Percentiles rank a stretch among this genome's conserved stretches.
Evolutionary conservation across 2,329 filamentous ascomycete species (phyloP).

Genomic region (Fusarium fracticaudum): DNA sequence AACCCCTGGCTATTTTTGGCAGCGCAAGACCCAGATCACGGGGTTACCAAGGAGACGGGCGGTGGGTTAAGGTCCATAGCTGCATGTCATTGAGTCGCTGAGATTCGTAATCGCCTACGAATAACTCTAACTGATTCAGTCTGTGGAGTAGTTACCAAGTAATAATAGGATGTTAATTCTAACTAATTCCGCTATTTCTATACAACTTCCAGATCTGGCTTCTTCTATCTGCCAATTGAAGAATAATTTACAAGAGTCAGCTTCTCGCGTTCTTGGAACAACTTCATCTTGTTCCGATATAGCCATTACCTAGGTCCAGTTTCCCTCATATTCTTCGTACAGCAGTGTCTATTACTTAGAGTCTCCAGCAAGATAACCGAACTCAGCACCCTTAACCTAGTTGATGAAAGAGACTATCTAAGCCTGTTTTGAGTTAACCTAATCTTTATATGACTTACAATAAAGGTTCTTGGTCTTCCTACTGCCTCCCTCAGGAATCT

Average conservation of each 20-base stretch:
- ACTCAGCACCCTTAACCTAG: not conserved
- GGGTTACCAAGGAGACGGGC: slow-evolving; percentile 7
- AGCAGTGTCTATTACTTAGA: not conserved
- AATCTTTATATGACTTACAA: too few relatives aligned
- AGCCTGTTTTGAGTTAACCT: not conserved
- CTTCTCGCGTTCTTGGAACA: not conserved
- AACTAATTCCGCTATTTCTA: not conserved
- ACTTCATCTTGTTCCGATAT: not conserved
- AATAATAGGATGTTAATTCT: not conserved
- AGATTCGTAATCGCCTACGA: slow-evolving; percentile 4
- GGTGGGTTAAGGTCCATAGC: not conserved
- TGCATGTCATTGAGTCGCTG: slow-evolving; percentile 6
- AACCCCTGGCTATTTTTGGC: slow-evolving; percentile 36
- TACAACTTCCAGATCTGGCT: not conserved
- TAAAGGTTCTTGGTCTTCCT: not conserved
- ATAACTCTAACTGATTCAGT: not conserved
- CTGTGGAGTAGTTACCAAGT: not conserved
- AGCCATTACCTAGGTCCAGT: not conserved
- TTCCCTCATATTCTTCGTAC: not conserved
- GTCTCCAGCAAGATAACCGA: not conserved
- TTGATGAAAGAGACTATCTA: not conserved
- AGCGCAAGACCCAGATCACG: not conserved
- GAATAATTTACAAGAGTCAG: not conserved
- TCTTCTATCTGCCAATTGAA: not conserved
- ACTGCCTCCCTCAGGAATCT: not conserved